A percentile compares a stretch with the other conserved stretches of the same genome.
phyloP scores from a whole-genome alignment of 495 filamentous ascomycete species.

The Polyplosphaeria fusca region DNA sequence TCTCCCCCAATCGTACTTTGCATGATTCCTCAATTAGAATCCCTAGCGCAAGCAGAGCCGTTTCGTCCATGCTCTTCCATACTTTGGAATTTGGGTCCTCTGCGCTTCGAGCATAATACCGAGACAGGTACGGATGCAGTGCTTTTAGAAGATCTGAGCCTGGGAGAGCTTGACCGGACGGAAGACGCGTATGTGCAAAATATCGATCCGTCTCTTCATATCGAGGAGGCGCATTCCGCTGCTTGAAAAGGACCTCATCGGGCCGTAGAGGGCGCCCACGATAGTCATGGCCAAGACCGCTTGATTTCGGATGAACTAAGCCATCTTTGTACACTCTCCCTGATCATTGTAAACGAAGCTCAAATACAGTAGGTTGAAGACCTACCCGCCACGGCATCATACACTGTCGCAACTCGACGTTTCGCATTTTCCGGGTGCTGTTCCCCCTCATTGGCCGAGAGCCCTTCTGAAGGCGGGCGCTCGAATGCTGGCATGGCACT shows the following conservation, averaged over 20 bases:
- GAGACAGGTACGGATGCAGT: slow-evolving; percentile 69
- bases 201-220: slow-evolving; percentile 73
- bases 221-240: slow-evolving; percentile 56
- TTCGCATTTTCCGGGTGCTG: background rate
- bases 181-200: slow-evolving; percentile 55
- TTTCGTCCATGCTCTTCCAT: slow-evolving; percentile 76
- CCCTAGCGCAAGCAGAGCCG: slow-evolving; percentile 75
- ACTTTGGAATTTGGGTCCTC: slow-evolving; percentile 38
- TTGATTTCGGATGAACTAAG: slow-evolving; percentile 5
- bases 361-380: background rate
- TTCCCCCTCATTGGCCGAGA: slow-evolving; percentile 1
- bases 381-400: slow-evolving; percentile 77
- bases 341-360: slow-evolving; percentile 3
- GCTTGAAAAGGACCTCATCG: slow-evolving; percentile 72
- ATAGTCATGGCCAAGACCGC: slow-evolving; percentile 27
- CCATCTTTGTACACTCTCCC: slow-evolving; percentile 25
- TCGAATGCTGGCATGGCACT: slow-evolving; percentile 3
- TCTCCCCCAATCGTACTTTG: slow-evolving; percentile 60
- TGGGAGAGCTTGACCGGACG: slow-evolving; percentile 56
- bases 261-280: slow-evolving; percentile 54
- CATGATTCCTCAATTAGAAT: slow-evolving; percentile 77
- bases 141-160: slow-evolving; percentile 71
- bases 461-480: slow-evolving; percentile 7
- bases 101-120: slow-evolving; percentile 56
- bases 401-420: slow-evolving; percentile 59